Evolutionary conservation across 306 rosid species (phyloP).

Genomic region (Vigna mungo): DNA sequence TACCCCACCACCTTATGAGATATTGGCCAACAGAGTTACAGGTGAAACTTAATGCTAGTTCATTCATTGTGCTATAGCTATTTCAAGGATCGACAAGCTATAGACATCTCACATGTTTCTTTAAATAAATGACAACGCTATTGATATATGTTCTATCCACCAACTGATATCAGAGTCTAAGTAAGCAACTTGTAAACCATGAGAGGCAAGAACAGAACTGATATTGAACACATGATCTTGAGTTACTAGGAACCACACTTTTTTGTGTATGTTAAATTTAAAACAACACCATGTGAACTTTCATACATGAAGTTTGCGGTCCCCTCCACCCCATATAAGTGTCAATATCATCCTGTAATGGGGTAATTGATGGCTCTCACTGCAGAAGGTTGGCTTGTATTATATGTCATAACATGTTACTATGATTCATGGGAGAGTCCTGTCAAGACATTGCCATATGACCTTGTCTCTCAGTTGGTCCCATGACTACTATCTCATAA

Average conservation of each 20-base stretch:
- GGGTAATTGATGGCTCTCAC: background rate
- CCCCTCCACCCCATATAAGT: background rate
- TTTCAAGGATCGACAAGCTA: constrained; percentile 11
- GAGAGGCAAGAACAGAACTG: background rate
- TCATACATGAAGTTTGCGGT: background rate
- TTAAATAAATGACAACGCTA: background rate
- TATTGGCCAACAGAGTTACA: constrained; percentile 25
- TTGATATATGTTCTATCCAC: background rate
- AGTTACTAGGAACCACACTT: background rate
- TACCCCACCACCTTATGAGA: no score
- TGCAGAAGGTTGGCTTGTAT: constrained; percentile 3
- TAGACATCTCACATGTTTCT: constrained; percentile 26
- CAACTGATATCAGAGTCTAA: background rate
- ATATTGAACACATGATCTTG: background rate
- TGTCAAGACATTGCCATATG: constrained; percentile 41
- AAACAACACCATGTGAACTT: background rate
- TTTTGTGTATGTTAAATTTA: background rate
- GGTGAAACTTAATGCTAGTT: background rate
- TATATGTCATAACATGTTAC: background rate
- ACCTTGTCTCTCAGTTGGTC: constrained; percentile 22
- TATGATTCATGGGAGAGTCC: background rate
- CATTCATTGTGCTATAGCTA: constrained; percentile 1
- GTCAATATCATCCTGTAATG: background rate
- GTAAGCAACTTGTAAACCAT: background rate
- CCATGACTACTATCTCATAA: background rate